Evolutionary conservation across 2,329 filamentous ascomycete species (phyloP), one percentile per base, ranked within the genome.

Genomic region (Penicillium griseofulvum): DNA sequence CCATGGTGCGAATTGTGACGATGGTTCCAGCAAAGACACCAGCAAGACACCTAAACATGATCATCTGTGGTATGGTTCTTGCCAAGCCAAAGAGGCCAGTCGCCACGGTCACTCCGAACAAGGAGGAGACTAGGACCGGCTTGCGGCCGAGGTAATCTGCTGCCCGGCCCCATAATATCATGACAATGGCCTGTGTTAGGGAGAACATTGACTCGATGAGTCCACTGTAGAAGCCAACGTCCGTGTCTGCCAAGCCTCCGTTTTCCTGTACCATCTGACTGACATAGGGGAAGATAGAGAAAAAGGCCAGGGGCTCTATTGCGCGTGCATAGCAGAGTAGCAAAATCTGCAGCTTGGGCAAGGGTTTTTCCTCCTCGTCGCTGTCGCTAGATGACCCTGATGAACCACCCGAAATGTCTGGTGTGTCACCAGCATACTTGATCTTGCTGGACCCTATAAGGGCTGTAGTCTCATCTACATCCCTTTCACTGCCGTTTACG

Each of bases 261-360:
- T 86, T 87, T 54, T 82, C 78, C 70, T 83, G 77, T 36, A 90
- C 85, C 89, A 93, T 93, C 67, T 87, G 78, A 65, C 86, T 90
- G 72, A 94, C 83, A 73, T 89, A 93, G 0, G 89, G 88, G 65
- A 93, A 89, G 69, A 93, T 90, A 68, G 81, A 85, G 76, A 92
- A 93, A 76, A 90, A 93, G n/a, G 88, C 87, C 38, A 92, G 81
- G 0, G 90, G 89, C 66, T 93, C 90, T 42, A 90, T 78, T 26
- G 89, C 68, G 6, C 89, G 84, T 1, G 86, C 85, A 68, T 86
- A 89, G 76, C 89, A 93, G 12, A 94, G 83, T 11, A 89, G 72
- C 31, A 87, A 71, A 49, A 94, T 85, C 69, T 93, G 90, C n/a
- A 69, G 50, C 58, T 75, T 78, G n/a, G 85, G 82, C 14, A 89